These are phyloP conservation scores for Coemansia sp. DNA, from an alignment of 192 early-diverging fungal genomes.

Conservation along the genomic window DNA sequence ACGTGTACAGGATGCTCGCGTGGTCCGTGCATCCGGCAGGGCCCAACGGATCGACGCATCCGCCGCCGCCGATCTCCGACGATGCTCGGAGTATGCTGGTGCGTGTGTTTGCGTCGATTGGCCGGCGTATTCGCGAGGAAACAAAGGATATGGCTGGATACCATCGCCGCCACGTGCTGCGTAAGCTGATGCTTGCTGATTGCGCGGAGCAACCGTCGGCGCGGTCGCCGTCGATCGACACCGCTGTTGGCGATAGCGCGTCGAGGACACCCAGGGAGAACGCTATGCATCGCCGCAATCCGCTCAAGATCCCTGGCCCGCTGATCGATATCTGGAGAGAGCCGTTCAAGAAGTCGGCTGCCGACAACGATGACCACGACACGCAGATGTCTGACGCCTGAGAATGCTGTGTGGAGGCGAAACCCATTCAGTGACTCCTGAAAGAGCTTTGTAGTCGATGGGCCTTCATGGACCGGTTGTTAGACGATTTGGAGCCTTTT, in stretches of 20 bases:
- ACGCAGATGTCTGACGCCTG: conserved; percentile 25
- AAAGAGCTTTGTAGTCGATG: no score
- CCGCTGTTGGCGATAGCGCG: conserved; percentile 3
- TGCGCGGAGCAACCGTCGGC: neutral
- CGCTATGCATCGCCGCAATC: conserved; percentile 4
- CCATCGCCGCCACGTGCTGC: conserved; percentile 40
- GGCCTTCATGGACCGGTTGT: neutral
- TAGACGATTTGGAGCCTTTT: neutral
- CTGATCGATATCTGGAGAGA: conserved; percentile 50
- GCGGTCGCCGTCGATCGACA: neutral
- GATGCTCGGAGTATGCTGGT: conserved; percentile 29
- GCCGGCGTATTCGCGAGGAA: conserved; percentile 38
- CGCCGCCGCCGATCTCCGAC: conserved; percentile 26
- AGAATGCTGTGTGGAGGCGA: neutral
- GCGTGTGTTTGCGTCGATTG: conserved; percentile 35
- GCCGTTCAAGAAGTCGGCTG: conserved; percentile 34
- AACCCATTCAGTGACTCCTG: no score
- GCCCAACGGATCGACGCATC: conserved; percentile 17
- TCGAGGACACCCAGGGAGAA: neutral
- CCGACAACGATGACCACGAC: conserved; percentile 20
- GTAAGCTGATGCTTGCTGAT: conserved; percentile 38
- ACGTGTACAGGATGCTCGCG: conserved; percentile 37
- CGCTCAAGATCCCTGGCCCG: conserved; percentile 41
- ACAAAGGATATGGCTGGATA: conserved; percentile 49
- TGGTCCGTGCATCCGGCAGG: conserved; percentile 40